Evolutionary conservation across 148 eudicot genomes (phyloP).

Genomic region (Nepenthes gracilis): DNA sequence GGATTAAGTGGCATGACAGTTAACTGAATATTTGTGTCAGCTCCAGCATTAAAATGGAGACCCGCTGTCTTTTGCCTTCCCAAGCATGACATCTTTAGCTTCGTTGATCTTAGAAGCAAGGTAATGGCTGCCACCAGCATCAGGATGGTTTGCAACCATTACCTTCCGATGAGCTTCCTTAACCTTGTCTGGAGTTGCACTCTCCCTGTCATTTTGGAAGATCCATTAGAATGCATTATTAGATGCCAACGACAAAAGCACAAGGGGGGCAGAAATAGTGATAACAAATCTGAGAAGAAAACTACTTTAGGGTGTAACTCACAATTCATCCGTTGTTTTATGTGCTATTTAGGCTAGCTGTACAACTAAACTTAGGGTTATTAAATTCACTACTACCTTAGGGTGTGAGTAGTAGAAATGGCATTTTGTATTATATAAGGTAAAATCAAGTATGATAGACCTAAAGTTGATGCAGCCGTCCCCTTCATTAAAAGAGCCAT

Average conservation of each 20-base stretch:
- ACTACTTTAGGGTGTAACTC: background rate
- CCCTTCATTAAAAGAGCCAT: no score
- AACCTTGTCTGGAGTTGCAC: constrained; percentile 30
- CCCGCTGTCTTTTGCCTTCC: constrained; percentile 35
- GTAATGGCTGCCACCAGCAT: constrained; percentile 53
- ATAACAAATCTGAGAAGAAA: background rate
- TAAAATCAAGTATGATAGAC: no score
- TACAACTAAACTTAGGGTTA: no score
- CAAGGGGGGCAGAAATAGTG: background rate
- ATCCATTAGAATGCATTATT: background rate
- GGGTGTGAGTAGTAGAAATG: no score
- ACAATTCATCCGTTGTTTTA: no score
- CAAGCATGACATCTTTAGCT: constrained; percentile 47
- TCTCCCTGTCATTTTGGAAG: constrained; percentile 24
- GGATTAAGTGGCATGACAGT: no score
- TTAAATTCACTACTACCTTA: no score
- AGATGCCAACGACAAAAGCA: background rate
- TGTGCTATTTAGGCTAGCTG: no score
- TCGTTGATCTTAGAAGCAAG: constrained; percentile 54
- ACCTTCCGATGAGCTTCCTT: constrained; percentile 54
- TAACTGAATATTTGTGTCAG: background rate
- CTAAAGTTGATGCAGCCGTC: no score
- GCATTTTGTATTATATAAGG: no score
- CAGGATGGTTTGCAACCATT: constrained; percentile 55
- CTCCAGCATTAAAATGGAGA: constrained; percentile 28